A percentile compares a stretch with the other conserved stretches of the same genome.
phyloP scores from a whole-genome alignment of 495 filamentous ascomycete genomes.

The Chaetomium tenue region DNA sequence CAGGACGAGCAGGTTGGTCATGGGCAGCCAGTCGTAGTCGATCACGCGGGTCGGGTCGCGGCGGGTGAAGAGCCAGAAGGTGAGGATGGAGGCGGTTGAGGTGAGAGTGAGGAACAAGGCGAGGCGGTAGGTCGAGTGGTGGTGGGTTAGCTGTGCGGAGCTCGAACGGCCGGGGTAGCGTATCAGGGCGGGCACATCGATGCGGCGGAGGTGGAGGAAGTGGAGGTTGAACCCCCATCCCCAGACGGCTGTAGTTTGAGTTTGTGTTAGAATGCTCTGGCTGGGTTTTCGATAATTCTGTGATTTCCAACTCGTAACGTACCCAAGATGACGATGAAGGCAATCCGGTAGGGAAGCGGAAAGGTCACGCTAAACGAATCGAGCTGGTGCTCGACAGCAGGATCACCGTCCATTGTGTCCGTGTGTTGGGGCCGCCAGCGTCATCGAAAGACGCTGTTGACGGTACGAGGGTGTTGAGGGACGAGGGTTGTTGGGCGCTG shows the following conservation, averaged over 20 bases:
- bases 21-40: constrained; percentile 75
- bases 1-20: constrained; percentile 71
- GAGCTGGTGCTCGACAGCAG: constrained; percentile 73
- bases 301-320: constrained; percentile 26
- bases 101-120: constrained; percentile 71
- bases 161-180: constrained; percentile 70
- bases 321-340: constrained; percentile 78
- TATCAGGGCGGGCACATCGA: constrained; percentile 78
- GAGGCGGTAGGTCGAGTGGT: constrained; percentile 78
- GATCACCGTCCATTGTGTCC: constrained; percentile 73
- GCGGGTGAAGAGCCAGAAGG: constrained; percentile 81
- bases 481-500: neutral
- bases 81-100: constrained; percentile 63
- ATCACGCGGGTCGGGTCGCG: constrained; percentile 65
- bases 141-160: constrained; percentile 64
- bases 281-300: neutral
- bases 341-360: constrained; percentile 82
- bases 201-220: constrained; percentile 67
- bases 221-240: constrained; percentile 87
- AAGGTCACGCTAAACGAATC: constrained; percentile 82
- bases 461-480: neutral
- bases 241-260: constrained; percentile 65
- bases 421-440: constrained; percentile 16
- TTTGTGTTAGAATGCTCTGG: no score
- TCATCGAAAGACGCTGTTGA: constrained; percentile 27